phyloP scores from a whole-genome alignment of 2,329 filamentous ascomycete species.

The Trichoderma cornu-damae region DNA sequence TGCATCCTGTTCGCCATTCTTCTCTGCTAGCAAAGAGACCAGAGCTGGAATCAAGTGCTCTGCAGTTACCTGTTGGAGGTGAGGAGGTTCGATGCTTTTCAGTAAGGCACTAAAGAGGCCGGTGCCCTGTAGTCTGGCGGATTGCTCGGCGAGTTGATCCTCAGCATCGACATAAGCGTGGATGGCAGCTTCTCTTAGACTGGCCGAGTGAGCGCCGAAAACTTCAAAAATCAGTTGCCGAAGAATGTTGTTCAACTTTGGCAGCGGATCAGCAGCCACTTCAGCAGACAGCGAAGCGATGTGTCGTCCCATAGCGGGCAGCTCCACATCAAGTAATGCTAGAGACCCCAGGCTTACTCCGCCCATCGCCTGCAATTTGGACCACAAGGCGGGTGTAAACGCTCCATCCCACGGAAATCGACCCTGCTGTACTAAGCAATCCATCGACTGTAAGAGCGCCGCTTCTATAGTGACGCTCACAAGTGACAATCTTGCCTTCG shows the following conservation, averaged over 20 bases:
- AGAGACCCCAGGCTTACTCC: conserved; percentile 56
- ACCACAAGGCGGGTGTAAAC: conserved; percentile 45
- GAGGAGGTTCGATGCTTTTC: conserved; percentile 28
- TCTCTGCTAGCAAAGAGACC: conserved; percentile 36
- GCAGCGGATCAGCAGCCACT: conserved; percentile 46
- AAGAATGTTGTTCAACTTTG: conserved; percentile 46
- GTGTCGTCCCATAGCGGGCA: conserved; percentile 55
- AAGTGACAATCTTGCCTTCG: conserved; percentile 32
- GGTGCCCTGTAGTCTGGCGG: conserved; percentile 4
- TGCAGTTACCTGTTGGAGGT: conserved; percentile 37
- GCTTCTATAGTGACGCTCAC: conserved; percentile 34
- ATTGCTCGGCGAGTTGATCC: conserved; percentile 17
- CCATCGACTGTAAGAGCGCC: conserved; percentile 43
- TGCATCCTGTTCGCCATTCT: conserved; percentile 22
- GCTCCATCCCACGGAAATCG: conserved; percentile 39
- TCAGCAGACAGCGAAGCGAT: conserved; percentile 46
- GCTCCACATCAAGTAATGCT: conserved; percentile 58
- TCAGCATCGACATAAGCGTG: conserved; percentile 27
- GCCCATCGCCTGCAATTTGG: conserved; percentile 47
- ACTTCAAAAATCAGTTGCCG: conserved; percentile 42
- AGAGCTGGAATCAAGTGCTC: conserved; percentile 44
- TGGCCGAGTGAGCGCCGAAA: conserved; percentile 36
- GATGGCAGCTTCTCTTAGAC: conserved; percentile 28
- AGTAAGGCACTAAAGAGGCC: conserved; percentile 25
- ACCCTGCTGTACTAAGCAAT: conserved; percentile 40